Percentiles rank a stretch among this genome's conserved stretches.
Conservation (phyloP, 305 asterid species). For the Fraxinus sp. region DNA sequence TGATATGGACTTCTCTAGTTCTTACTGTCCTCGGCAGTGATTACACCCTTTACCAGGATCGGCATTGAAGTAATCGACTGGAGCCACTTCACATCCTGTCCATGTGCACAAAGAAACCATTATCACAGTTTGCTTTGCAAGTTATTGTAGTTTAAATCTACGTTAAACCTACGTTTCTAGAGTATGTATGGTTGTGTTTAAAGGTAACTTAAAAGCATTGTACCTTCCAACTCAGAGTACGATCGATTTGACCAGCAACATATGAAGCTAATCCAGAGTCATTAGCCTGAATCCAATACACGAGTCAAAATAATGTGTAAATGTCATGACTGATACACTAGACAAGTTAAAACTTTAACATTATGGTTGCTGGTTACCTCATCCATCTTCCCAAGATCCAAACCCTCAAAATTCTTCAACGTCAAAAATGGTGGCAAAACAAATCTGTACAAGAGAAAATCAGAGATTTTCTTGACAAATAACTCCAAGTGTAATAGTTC, state of each 20-base stretch:
- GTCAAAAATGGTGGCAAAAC: constrained; percentile 71
- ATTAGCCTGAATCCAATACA: constrained; percentile 44
- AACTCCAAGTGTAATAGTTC: neutral
- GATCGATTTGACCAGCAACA: constrained; percentile 91
- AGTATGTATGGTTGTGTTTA: neutral
- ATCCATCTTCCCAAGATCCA: constrained; percentile 85
- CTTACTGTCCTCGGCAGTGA: constrained; percentile 89
- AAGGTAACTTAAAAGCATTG: neutral
- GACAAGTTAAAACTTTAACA: neutral
- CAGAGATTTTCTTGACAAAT: neutral
- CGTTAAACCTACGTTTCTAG: neutral
- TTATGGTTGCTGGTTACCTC: constrained; percentile 38
- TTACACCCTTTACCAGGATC: constrained; percentile 83
- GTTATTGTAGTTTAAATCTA: neutral
- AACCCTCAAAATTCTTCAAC: constrained; percentile 85
- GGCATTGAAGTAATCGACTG: constrained; percentile 81
- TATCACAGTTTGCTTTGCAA: neutral
- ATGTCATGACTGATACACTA: neutral
- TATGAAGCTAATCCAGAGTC: constrained; percentile 93
- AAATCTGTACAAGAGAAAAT: constrained; percentile 46
- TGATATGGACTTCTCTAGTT: neutral
- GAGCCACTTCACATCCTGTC: constrained; percentile 93
- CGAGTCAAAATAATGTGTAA: constrained; percentile 9
- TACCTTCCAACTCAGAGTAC: constrained; percentile 84
- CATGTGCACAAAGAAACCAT: constrained; percentile 16